Base-by-base conservation (phyloP, 1,139 yeast species). In the Zygoascus meyerae region DNA sequence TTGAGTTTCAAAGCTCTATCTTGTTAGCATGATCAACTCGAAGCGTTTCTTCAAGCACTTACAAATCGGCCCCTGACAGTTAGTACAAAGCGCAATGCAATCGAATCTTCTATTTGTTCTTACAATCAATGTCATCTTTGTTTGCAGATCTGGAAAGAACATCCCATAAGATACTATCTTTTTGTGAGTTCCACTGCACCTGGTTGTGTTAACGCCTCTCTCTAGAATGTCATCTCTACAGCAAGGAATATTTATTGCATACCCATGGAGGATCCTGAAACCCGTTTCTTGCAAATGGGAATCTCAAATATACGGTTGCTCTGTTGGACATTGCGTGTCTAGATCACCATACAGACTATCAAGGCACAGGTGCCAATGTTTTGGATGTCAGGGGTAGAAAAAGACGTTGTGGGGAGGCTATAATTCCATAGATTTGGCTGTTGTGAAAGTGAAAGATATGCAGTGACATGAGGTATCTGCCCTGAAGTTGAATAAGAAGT, bases 141-240 rank as follows among this genome's bases (percentile, higher is more conserved):
- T 61, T 62, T 41, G 61, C 60, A 5, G 67, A 48, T 32, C 64
- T 57, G 2, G 74, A 67, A 8, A 74, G 60, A 36, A 63, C 58
- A 11, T 61, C 58, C 76, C 78, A 72, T 9, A 74, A 60, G 40
- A 63, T 62, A 31, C 58, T 61, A 51, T 73, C 77, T 53, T 71
- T 71, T 15, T 57, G 58, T 5, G 59, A 48, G 49, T 64, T 63
- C 78, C 78, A 74, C 28, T 64, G 65, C 35, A 53, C 53, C 63
- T 60, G 15, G 3, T 28, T 31, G 11, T 12, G 21, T 17, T 39
- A 21, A 16, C 31, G 15, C 28, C 12, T 15, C 10, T 11, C 28
- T 30, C 40, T 9, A 40, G 12, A 26, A n/a, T 21, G 12, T 34
- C 30, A 21, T 10, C 16, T 12, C 11, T 11, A 15, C 15, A 12